Percentiles rank a stretch among this genome's conserved stretches.
phyloP scores from a whole-genome alignment of 2,329 filamentous ascomycete species.

The Fusarium citri region DNA sequence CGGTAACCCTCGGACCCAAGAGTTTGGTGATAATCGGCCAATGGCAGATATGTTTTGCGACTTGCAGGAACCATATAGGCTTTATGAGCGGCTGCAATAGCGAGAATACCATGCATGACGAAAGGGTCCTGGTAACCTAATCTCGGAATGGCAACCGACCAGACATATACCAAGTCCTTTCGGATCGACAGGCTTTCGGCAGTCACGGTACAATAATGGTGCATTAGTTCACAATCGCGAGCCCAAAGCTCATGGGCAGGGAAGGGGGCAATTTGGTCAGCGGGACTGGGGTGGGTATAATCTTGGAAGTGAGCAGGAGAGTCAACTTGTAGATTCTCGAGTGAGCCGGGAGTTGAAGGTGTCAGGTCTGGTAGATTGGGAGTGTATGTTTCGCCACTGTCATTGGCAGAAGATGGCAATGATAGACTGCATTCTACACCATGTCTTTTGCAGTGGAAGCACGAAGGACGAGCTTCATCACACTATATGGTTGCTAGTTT shows the following conservation, averaged over 20 bases:
- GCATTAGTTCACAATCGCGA: slow-evolving; percentile 48
- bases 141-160: slow-evolving; percentile 43
- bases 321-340: not conserved
- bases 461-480: slow-evolving; percentile 46
- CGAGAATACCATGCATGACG: slow-evolving; percentile 48
- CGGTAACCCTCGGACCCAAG: slow-evolving; percentile 48
- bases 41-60: slow-evolving; percentile 42
- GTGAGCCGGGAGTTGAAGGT: slow-evolving; percentile 27
- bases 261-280: slow-evolving; percentile 42
- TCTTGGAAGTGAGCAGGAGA: slow-evolving; percentile 16
- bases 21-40: slow-evolving; percentile 48
- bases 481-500: slow-evolving; percentile 38
- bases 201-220: slow-evolving; percentile 48
- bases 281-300: slow-evolving; percentile 18
- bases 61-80: slow-evolving; percentile 45
- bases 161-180: slow-evolving; percentile 44
- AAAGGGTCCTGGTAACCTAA: slow-evolving; percentile 46
- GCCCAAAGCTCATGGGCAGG: slow-evolving; percentile 39
- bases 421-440: slow-evolving; percentile 46
- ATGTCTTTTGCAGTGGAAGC: slow-evolving; percentile 49
- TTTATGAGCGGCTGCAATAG: slow-evolving; percentile 48
- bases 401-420: slow-evolving; percentile 1
- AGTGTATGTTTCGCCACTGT: not conserved
- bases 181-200: slow-evolving; percentile 39
- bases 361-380: slow-evolving; percentile 28